phyloP scores from a whole-genome alignment of 192 early-diverging fungal species.

The Linnemannia hyalina region DNA sequence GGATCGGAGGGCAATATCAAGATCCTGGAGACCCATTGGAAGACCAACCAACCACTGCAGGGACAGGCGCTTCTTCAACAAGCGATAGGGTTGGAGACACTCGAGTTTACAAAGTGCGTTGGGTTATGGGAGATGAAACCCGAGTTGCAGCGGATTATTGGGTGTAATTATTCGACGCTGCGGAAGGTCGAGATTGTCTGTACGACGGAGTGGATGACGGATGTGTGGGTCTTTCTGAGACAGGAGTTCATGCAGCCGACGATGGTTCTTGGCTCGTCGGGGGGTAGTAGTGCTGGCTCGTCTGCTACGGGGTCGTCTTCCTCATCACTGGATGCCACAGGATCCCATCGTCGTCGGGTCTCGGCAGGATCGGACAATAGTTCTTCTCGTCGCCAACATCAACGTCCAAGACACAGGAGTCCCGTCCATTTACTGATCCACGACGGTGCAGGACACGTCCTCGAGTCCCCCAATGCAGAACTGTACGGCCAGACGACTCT shows the following conservation, averaged over 20 bases:
- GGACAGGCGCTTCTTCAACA: background rate
- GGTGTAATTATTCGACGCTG: slow-evolving; percentile 26
- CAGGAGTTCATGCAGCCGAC: background rate
- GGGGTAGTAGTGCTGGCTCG: background rate
- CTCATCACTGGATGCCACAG: background rate
- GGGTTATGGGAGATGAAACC: slow-evolving; percentile 15
- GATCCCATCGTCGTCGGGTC: background rate
- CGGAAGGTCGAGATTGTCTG: slow-evolving; percentile 23
- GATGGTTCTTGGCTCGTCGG: background rate
- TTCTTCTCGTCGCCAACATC: background rate
- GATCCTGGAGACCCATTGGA: slow-evolving; percentile 17
- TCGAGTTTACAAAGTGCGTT: slow-evolving; percentile 4
- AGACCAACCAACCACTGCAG: background rate
- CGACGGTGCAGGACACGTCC: slow-evolving; percentile 10
- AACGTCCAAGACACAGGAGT: background rate
- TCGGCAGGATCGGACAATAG: background rate
- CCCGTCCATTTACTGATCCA: slow-evolving; percentile 9
- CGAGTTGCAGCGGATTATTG: slow-evolving; percentile 15
- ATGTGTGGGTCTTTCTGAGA: slow-evolving; percentile 15
- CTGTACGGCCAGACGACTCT: slow-evolving; percentile 1
- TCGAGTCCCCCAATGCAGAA: slow-evolving; percentile 11
- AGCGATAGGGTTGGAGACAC: slow-evolving; percentile 14
- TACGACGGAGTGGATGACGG: slow-evolving; percentile 1
- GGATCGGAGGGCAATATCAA: background rate
- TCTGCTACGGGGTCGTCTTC: background rate